Evolutionary conservation across 129 eudicot genomes (phyloP), one percentile per base, ranked within the genome.

Genomic region (Ambrosia artemisiifolia): DNA sequence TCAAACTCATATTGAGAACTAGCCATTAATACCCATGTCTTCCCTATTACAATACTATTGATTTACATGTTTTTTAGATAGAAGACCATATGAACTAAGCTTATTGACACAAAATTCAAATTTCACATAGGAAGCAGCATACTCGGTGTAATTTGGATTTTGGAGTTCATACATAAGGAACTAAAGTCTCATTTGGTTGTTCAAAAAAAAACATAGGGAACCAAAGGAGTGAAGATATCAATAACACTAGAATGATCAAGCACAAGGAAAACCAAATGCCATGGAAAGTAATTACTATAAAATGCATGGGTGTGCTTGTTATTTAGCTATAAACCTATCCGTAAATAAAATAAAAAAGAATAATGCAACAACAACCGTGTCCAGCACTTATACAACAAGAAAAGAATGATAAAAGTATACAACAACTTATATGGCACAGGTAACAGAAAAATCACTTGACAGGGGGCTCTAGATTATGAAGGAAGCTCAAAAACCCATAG

Each of bases 251-350:
- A 24, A 55, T 38, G 75, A 13, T 70, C 38, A 38, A 71, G 17
- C 14, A 24, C 75, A 56, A 55, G 12, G 28, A 69, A 69, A 6
- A 69, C 28, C 42, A 69, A 50, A 48, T 8, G 63, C 34, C 35
- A 6, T 6, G 36, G 6, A 69, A 42, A 51, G 17, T 3, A 43
- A 17, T 51, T 50, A 34, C 74, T 16, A 69, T 1, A 51, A 50
- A 11, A 35, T 51, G 35, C 11, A 34, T 49, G 34, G 67, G 28
- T 63, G 48, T 20, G 40, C 35, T 36, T 36, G 40, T 20, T 55
- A 48, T 34, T 40, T 56, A 13, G 40, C 53, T 13, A 55, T 71
- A 69, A n/a, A 18, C 50, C 64, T 34, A 51, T 70, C 63, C 53
- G n/a, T 24, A 24, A 24, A 24, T 24, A 24, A 24, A 24, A 24